A percentile compares a stretch with the other conserved stretches of the same genome.
Conservation (phyloP, 2,329 filamentous ascomycete genomes). For the Scopulariopsis brevicaulis region DNA sequence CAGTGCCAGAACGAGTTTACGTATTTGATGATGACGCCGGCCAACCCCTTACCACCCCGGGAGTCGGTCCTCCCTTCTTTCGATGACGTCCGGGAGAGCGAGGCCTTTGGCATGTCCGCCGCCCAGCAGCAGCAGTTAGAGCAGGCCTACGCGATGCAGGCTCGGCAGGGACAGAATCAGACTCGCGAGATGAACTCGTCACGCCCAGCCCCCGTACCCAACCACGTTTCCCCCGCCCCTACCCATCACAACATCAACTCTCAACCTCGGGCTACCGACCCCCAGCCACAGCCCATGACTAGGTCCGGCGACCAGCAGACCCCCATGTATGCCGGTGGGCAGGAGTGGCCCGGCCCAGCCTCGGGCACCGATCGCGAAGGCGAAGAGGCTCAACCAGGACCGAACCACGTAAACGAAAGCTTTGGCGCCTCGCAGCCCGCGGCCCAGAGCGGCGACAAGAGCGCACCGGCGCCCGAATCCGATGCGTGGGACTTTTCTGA, state of each 20-base stretch:
- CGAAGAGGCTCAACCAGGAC: neutral
- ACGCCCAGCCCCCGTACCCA: constrained; percentile 24
- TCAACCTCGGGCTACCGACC: constrained; percentile 20
- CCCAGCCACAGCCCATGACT: constrained; percentile 37
- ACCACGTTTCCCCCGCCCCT: constrained; percentile 32
- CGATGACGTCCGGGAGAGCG: constrained; percentile 33
- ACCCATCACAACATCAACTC: constrained; percentile 15
- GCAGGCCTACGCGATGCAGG: constrained; percentile 28
- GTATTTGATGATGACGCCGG: constrained; percentile 56
- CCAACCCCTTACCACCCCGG: constrained; percentile 53
- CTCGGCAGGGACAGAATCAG: constrained; percentile 1
- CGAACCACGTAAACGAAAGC: constrained; percentile 1
- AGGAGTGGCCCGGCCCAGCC: constrained; percentile 19
- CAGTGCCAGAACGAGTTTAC: constrained; percentile 56
- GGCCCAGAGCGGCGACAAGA: constrained; percentile 5
- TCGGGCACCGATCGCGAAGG: constrained; percentile 11
- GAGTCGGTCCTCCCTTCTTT: constrained; percentile 47
- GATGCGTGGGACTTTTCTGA: constrained; percentile 78
- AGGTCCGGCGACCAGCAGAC: constrained; percentile 35
- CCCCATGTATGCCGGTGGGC: constrained; percentile 20
- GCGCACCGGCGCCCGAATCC: constrained; percentile 27
- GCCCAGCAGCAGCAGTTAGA: constrained; percentile 24
- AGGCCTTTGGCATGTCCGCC: constrained; percentile 29
- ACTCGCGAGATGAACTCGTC: constrained; percentile 4
- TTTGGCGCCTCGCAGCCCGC: neutral